Conservation (phyloP, 2,329 filamentous ascomycete species). For the Fusarium subglutinans region DNA sequence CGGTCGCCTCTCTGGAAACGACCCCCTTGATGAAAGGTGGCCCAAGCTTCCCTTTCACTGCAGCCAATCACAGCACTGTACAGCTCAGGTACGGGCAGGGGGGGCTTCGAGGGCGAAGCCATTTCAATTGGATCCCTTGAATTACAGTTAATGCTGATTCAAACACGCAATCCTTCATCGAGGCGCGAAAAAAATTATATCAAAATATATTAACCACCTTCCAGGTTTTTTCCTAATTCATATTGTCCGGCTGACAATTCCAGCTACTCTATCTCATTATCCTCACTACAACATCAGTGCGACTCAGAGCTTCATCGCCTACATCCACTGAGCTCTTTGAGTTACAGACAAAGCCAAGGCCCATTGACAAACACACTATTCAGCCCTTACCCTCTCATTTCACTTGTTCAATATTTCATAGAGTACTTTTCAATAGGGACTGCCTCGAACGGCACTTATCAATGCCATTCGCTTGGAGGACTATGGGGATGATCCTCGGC, state of each 20-base stretch:
- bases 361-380: neutral
- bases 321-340: neutral
- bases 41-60: slow-evolving; percentile 35
- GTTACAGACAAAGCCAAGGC: neutral
- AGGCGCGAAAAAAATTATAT: neutral
- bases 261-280: neutral
- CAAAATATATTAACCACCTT: neutral
- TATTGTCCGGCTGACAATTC: neutral
- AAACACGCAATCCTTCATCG: neutral
- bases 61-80: slow-evolving; percentile 34
- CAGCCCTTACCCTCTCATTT: neutral
- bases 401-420: neutral
- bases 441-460: slow-evolving; percentile 2
- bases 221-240: neutral
- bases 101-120: neutral
- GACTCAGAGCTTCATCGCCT: neutral
- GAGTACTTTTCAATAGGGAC: neutral
- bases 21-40: slow-evolving; percentile 38
- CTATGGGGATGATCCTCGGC: slow-evolving; percentile 18
- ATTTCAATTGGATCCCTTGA: neutral
- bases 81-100: neutral
- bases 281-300: neutral
- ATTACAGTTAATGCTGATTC: neutral
- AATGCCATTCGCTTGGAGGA: slow-evolving; percentile 10
- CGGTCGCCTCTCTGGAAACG: slow-evolving; percentile 42